phyloP scores from a whole-genome alignment of 1,139 yeast genomes.

The Scheffersomyces titani region DNA sequence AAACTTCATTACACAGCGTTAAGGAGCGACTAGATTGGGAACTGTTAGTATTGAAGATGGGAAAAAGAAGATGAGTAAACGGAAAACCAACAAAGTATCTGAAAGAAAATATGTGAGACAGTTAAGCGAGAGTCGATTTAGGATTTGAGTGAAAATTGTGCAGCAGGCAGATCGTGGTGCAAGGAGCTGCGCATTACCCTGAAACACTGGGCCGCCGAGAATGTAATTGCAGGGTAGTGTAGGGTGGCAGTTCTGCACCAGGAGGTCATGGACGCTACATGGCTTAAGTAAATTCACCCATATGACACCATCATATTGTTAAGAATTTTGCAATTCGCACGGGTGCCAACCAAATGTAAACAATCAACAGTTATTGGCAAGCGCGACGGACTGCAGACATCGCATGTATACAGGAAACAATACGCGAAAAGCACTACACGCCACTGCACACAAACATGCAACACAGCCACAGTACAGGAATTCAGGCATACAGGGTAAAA shows the following conservation, averaged over 20 bases:
- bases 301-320: background rate
- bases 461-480: background rate
- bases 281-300: background rate
- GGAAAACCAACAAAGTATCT: background rate
- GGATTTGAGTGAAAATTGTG: background rate
- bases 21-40: slow-evolving; percentile 16
- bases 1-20: slow-evolving; percentile 27
- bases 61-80: background rate
- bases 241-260: background rate
- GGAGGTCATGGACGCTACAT: background rate
- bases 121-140: background rate
- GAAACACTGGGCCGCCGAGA: background rate
- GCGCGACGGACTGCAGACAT: background rate
- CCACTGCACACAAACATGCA: background rate
- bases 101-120: background rate
- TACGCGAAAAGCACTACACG: background rate
- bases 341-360: background rate
- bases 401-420: background rate
- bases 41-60: background rate
- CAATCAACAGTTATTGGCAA: background rate
- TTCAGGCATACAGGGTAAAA: background rate
- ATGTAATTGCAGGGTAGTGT: background rate
- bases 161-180: background rate
- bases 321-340: background rate
- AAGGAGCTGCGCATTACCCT: background rate